A percentile compares a stretch with the other conserved stretches of the same genome.
Evolutionary conservation across 2,329 filamentous ascomycete genomes (phyloP).

Genomic region (Clonostachys solani): DNA sequence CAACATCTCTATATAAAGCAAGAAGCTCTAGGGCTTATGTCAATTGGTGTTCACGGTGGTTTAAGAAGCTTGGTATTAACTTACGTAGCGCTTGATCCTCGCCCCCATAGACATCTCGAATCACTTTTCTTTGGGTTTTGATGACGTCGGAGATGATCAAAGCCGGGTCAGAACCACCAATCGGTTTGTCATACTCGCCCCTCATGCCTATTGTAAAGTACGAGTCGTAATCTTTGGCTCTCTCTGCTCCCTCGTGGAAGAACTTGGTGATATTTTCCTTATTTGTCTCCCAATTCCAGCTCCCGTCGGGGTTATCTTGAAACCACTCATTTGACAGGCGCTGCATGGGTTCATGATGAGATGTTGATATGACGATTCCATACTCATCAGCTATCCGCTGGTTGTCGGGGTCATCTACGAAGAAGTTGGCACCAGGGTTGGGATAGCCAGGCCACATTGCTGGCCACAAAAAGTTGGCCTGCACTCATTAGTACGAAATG

Average conservation of each 20-base stretch:
- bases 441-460: constrained; percentile 56
- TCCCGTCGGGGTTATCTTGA: constrained; percentile 33
- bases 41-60: constrained; percentile 6
- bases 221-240: constrained; percentile 52
- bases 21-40: constrained; percentile 42
- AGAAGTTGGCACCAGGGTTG: constrained; percentile 50
- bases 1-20: constrained; percentile 64
- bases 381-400: constrained; percentile 57
- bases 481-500: neutral
- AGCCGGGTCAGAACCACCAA: constrained; percentile 44
- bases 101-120: constrained; percentile 44
- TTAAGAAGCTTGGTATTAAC: constrained; percentile 7
- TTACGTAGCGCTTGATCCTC: constrained; percentile 34
- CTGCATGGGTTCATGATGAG: constrained; percentile 64
- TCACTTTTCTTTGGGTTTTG: constrained; percentile 45
- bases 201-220: constrained; percentile 58
- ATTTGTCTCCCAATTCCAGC: constrained; percentile 59
- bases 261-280: constrained; percentile 48
- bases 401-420: constrained; percentile 55
- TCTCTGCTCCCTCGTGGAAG: constrained; percentile 49
- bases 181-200: constrained; percentile 51
- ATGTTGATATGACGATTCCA: constrained; percentile 60
- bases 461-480: constrained; percentile 61
- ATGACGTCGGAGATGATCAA: constrained; percentile 49
- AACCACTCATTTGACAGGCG: constrained; percentile 48